A percentile compares a stretch with the other conserved stretches of the same genome.
Evolutionary conservation across 768 basidiomycete species (phyloP).

Genomic region (Russula lepida): DNA sequence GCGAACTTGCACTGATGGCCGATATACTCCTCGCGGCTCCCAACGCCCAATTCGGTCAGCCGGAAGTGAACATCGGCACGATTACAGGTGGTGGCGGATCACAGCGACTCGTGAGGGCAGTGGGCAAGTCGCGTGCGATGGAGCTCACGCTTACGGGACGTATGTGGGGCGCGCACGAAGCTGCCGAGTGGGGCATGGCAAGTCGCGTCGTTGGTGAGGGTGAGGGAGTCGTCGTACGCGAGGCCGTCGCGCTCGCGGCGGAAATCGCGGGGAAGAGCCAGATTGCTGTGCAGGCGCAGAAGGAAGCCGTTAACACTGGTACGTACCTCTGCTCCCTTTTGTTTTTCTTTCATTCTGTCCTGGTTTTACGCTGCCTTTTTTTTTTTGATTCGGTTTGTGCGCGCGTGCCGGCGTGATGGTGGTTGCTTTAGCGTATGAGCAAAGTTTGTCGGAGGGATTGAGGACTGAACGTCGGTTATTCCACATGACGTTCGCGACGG

Average conservation of each 20-base stretch:
- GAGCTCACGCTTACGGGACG: constrained; percentile 88
- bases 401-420: neutral
- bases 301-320: constrained; percentile 93
- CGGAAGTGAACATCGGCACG: constrained; percentile 91
- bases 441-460: constrained; percentile 74
- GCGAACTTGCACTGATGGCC: constrained; percentile 93
- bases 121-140: constrained; percentile 94
- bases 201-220: constrained; percentile 67
- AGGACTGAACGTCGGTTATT: constrained; percentile 84
- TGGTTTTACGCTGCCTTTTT: neutral
- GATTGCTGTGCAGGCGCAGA: constrained; percentile 76
- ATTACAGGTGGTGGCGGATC: constrained; percentile 95
- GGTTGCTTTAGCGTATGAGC: constrained; percentile 57
- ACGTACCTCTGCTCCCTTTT: constrained; percentile 8
- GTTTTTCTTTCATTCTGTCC: neutral
- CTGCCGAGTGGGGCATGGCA: constrained; percentile 81
- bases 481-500: constrained; percentile 86
- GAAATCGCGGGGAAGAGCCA: constrained; percentile 76
- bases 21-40: constrained; percentile 92
- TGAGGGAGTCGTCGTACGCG: constrained; percentile 73
- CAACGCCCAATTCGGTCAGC: constrained; percentile 88
- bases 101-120: constrained; percentile 74
- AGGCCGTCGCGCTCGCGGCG: constrained; percentile 74
- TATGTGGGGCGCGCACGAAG: constrained; percentile 70
- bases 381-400: neutral